Base-by-base conservation (phyloP, 1,284 basidiomycete species). In the Leccinum pachyderme region DNA sequence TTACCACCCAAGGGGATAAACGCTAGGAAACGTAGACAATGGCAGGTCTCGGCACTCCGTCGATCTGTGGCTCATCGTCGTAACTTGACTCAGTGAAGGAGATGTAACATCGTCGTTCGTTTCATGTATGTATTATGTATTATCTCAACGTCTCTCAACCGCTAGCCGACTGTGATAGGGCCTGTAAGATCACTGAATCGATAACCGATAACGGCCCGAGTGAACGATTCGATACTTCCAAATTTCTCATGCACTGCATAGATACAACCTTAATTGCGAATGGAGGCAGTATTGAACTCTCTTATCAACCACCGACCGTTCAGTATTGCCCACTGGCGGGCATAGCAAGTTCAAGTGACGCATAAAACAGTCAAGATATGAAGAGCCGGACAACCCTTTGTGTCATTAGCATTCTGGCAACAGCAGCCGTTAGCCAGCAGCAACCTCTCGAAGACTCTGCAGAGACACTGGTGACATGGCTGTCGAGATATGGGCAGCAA, bases 401-500 rank as follows among this genome's bases (percentile, higher is more conserved):
- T 27, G 27, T 55, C 12, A 32, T 45, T 24, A 47, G 49, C 9
- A 18, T 28, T 11, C 47, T 63, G 6, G 49, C 49, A 7, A 7
- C 18, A 15, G 28, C 22, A 12, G 45, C 39, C 41, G 39, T 50
- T 7, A 22, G 52, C 43, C 41, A 48, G 7, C 64, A 66, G 44
- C 58, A 63, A 29, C 52, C 58, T 24, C 44, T 69, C 27, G 52
- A 13, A 12, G 27, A 28, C 27, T 27, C 52, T 18, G 6, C 25
- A 2, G 58, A 59, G 11, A 45, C 56, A 22, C 49, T 53, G 18
- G 70, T 57, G 44, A 79, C 77, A 43, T 90, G 87, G 87, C 66
- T 77, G 9, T 75, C 80, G 53, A 89, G 88, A 69, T 91, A 89
- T 59, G 89, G 88, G 15, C 63, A 72, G n/a, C 88, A 89, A 63